Evolutionary conservation across 2,329 filamentous ascomycete genomes (phyloP), one percentile per base, ranked within the genome.

Genomic region (Trichoderma guizhouense): DNA sequence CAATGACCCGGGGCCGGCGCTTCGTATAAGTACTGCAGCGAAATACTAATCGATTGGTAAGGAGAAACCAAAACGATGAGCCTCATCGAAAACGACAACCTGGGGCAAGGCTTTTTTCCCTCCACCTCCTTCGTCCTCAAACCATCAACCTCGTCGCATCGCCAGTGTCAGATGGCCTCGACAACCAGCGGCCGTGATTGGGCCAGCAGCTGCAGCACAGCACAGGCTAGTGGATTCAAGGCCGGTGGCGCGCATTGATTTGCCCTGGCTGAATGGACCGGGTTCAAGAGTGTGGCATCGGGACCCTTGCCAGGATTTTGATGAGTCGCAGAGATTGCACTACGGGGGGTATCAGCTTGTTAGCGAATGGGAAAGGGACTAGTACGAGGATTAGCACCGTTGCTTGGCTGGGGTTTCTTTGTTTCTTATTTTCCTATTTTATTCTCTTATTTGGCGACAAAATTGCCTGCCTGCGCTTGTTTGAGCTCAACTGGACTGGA

Each of bases 261-360:
- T 69, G 66, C 66, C 66, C 66, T 61, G 66, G 66, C 36, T 60
- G 39, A 53, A 18, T 21, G 67, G n/a, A 12, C 57, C 39, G 55
- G 34, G 34, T 36, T 36, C 0, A 14, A 15, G 34, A 36, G 67
- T 67, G 67, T 69, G 57, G 36, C 67, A 69, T 62, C 67, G 36
- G 67, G 55, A 4, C 57, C 66, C 57, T 69, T 53, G 67, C 67
- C 18, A 62, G 67, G 57, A 34, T 62, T 61, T 69, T 61, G 57
- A 62, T 62, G 67, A 69, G 67, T 69, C 67, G 67, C 67, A 62
- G 67, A 69, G 67, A 69, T 69, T 69, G 67, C 67, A 62, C 57
- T 61, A 61, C 67, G 28, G 67, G 66, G 66, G 39, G 57, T 34
- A 51, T 60, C 55, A 69, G 66, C 55, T 36, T 36, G 34, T 36